Percentiles rank a stretch among this genome's conserved stretches.
phyloP scores from a whole-genome alignment of 2,329 filamentous ascomycete genomes.

The Fusarium musae region DNA sequence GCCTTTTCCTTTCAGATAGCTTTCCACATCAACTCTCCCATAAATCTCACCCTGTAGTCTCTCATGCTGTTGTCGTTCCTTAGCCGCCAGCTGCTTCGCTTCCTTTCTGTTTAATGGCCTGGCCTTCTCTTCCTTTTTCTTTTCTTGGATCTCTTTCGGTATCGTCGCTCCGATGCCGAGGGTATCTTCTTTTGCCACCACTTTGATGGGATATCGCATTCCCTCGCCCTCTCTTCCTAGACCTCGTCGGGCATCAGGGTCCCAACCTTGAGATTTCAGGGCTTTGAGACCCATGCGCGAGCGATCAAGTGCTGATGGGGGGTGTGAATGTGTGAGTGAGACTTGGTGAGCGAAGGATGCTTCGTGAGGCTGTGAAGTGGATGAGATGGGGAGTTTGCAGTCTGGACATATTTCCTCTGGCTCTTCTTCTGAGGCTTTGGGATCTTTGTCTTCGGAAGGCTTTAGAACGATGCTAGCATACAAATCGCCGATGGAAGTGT shows the following conservation, averaged over 20 bases:
- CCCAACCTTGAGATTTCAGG: slow-evolving; percentile 76
- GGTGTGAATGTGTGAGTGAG: slow-evolving; percentile 74
- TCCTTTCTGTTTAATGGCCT: slow-evolving; percentile 76
- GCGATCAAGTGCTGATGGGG: slow-evolving; percentile 77
- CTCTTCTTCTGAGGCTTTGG: slow-evolving; percentile 27
- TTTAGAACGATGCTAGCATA: slow-evolving; percentile 75
- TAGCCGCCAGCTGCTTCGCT: slow-evolving; percentile 68
- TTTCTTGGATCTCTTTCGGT: slow-evolving; percentile 53
- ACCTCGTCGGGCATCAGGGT: slow-evolving; percentile 77
- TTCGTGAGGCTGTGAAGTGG: slow-evolving; percentile 59
- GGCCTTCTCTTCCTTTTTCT: slow-evolving; percentile 56
- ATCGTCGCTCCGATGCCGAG: slow-evolving; percentile 74
- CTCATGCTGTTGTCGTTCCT: slow-evolving; percentile 71
- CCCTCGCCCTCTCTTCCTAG: slow-evolving; percentile 78
- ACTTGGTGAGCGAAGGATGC: slow-evolving; percentile 77
- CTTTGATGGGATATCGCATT: slow-evolving; percentile 79
- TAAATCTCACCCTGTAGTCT: slow-evolving; percentile 78
- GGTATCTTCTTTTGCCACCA: slow-evolving; percentile 76
- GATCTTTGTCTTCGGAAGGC: slow-evolving; percentile 12
- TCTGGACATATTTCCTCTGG: slow-evolving; percentile 46
- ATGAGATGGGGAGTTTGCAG: slow-evolving; percentile 52
- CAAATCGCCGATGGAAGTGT: slow-evolving; percentile 58
- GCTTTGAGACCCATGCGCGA: slow-evolving; percentile 75
- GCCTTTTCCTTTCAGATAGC: slow-evolving; percentile 69
- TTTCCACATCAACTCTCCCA: slow-evolving; percentile 77